Conservation (phyloP, 2,329 filamentous ascomycete genomes). For the Arthroderma uncinatum region DNA sequence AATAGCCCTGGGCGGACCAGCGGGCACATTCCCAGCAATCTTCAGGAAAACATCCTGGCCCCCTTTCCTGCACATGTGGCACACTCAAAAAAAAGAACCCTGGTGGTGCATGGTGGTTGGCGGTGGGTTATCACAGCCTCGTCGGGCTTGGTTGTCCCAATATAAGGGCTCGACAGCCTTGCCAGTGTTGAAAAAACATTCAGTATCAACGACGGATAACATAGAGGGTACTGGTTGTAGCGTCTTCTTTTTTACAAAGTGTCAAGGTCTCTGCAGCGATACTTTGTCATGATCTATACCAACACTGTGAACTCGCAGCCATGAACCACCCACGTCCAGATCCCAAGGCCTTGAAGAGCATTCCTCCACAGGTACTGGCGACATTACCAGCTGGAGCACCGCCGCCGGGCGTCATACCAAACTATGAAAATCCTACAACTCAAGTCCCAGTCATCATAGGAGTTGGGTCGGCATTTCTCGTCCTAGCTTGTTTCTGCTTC, state of each 20-base stretch:
- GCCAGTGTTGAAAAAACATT: background rate
- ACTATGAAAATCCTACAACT: background rate
- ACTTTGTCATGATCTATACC: background rate
- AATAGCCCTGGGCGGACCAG: background rate
- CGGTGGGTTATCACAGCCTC: background rate
- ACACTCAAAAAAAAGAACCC: background rate
- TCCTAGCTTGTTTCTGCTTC: background rate
- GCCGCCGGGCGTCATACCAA: background rate
- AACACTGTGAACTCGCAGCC: background rate
- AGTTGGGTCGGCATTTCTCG: background rate
- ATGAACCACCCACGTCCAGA: background rate
- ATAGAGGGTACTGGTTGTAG: background rate
- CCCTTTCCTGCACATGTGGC: background rate
- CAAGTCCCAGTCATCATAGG: constrained; percentile 1
- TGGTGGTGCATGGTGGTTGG: background rate
- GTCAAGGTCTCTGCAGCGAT: background rate
- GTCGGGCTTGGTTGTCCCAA: background rate
- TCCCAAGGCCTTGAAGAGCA: background rate
- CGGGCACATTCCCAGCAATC: background rate
- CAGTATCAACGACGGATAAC: background rate
- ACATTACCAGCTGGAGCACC: background rate
- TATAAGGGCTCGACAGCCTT: background rate
- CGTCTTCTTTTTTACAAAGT: background rate
- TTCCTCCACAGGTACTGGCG: background rate
- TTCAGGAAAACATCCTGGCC: background rate